Evolutionary conservation across 805 yeast species (phyloP).

Genomic region (Starmerella apicola): DNA sequence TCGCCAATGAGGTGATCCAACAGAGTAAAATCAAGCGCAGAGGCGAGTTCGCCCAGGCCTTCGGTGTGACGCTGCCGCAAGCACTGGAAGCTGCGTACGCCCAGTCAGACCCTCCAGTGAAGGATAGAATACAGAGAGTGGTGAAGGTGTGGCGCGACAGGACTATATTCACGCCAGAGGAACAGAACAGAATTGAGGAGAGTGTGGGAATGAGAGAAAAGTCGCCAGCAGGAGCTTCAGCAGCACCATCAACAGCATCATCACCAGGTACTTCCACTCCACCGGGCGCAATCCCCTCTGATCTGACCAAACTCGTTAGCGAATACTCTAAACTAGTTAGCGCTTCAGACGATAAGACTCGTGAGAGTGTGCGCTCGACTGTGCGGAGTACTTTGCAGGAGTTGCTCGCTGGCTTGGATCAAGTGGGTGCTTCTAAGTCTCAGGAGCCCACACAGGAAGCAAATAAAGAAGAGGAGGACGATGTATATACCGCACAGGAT

Average conservation of each 20-base stretch:
- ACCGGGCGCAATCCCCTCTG: slow-evolving; percentile 1
- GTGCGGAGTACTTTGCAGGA: background rate
- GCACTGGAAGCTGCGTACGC: slow-evolving; percentile 30
- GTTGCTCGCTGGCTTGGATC: background rate
- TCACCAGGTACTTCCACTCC: background rate
- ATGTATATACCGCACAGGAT: slow-evolving; percentile 18
- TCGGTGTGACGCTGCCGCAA: slow-evolving; percentile 34
- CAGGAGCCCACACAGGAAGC: too few species aligned
- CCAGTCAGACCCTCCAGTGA: slow-evolving; percentile 32
- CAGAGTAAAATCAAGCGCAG: slow-evolving; percentile 54
- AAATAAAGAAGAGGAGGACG: slow-evolving; percentile 1
- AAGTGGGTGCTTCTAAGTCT: background rate
- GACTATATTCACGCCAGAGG: slow-evolving; percentile 34
- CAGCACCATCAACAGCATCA: background rate
- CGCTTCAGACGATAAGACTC: background rate
- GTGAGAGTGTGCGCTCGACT: background rate
- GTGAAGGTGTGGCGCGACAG: slow-evolving; percentile 57
- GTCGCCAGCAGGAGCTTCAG: too few species aligned
- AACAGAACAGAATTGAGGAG: slow-evolving; percentile 25
- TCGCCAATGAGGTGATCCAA: slow-evolving; percentile 74
- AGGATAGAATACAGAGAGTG: slow-evolving; percentile 44
- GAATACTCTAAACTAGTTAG: slow-evolving; percentile 14
- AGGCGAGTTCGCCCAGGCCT: slow-evolving; percentile 46
- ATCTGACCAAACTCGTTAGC: slow-evolving; percentile 15
- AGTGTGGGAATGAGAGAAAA: too few species aligned